Evolutionary conservation across 176 grass and related monocot species (phyloP), one percentile per base, ranked within the genome.

Genomic region (Cocos nucifera): DNA sequence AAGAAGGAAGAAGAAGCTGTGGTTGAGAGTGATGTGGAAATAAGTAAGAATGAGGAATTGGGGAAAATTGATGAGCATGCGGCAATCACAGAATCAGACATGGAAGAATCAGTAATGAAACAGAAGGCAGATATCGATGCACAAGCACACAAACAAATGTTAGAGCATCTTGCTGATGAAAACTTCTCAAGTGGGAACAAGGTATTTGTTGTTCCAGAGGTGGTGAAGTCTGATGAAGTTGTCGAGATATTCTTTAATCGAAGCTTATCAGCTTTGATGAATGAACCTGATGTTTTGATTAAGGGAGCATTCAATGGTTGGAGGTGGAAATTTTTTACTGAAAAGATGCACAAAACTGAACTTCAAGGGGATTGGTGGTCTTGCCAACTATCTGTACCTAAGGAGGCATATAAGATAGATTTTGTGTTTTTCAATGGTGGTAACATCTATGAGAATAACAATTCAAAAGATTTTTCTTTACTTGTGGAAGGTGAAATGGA

Each of bases 351-450:
- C 56, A 92, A 73, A 88, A 78, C 87, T 14, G 79, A 86, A 35
- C 70, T 88, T 77, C 54, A n/a, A 21, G 87, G 87, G 51, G 87
- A 97, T 73, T 97, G 93, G 87, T 97, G 87, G 87, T 88, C 73
- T 51, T 97, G 84, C 56, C 83, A 83, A 80, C 79, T 97, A 28
- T 85, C 79, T 64, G 80, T 97, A 54, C 87, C 84, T 59, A 88
- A 97, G 56, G 83, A 97, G 59, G 87, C 93, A 64, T 97, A 88
- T 61, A 80, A 76, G 81, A 67, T 97, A 60, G 93, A 97, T 72
- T 97, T 91, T 59, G 93, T 97, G n/a, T 97, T 97, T 61, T 91
- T 91, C 59, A 85, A 97, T 19, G 84, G 93, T 63, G 79, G 15
- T 3, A 60, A 62, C 19, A 18, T 88, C 53, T 97, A 97, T 48